Evolutionary conservation across 1,284 basidiomycete genomes (phyloP).

Genomic region (Austroboletus niveus): DNA sequence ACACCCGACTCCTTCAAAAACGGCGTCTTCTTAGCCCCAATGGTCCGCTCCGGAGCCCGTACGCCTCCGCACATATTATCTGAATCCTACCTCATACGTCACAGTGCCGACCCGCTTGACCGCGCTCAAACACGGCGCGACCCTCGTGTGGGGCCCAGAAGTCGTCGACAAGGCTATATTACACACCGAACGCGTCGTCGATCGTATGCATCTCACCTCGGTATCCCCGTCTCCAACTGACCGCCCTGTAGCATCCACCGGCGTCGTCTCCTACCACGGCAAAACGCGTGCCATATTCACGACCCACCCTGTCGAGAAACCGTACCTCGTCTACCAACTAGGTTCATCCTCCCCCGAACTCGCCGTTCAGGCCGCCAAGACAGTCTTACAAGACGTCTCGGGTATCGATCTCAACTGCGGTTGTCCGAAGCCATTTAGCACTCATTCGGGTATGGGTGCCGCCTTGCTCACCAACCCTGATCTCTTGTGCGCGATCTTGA

Average conservation of each 20-base stretch:
- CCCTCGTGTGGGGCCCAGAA: constrained; percentile 96
- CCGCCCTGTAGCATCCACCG: constrained; percentile 63
- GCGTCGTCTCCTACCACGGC: constrained; percentile 86
- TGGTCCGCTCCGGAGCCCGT: constrained; percentile 93
- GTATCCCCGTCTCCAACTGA: constrained; percentile 1
- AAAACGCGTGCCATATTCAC: constrained; percentile 86
- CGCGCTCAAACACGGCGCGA: constrained; percentile 90
- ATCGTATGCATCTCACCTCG: constrained; percentile 55
- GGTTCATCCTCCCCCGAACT: constrained; percentile 87
- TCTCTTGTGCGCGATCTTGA: constrained; percentile 83
- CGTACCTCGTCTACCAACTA: constrained; percentile 89
- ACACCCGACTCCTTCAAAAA: constrained; percentile 70
- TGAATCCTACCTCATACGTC: background rate
- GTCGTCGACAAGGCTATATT: constrained; percentile 96
- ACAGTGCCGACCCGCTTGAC: constrained; percentile 82
- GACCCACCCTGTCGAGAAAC: constrained; percentile 93
- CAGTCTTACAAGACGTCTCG: constrained; percentile 86
- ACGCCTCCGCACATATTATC: constrained; percentile 33
- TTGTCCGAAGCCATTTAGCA: constrained; percentile 95
- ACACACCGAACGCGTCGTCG: constrained; percentile 77
- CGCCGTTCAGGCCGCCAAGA: constrained; percentile 88
- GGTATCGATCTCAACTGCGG: constrained; percentile 96
- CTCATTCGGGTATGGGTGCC: constrained; percentile 95
- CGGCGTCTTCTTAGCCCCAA: constrained; percentile 88
- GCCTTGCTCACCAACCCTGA: constrained; percentile 92